These are phyloP conservation scores for Candida pseudocylindracea DNA, from an alignment of 1,139 yeast genomes.

Conservation along the genomic window DNA sequence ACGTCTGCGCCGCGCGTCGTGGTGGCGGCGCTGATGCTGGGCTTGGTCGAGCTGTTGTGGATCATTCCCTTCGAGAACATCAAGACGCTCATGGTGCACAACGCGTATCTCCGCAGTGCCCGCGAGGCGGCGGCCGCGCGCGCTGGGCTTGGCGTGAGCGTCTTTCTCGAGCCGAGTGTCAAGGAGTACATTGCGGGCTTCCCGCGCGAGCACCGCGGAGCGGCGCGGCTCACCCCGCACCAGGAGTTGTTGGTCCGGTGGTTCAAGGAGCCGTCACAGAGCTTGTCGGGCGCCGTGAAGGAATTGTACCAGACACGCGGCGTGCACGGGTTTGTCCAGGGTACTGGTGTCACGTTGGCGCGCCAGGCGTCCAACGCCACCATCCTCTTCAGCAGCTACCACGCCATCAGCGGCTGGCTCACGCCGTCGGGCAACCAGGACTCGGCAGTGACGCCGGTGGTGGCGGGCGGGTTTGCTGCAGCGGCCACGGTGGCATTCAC, in stretches of 20 bases:
- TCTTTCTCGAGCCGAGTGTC: slow-evolving; percentile 8
- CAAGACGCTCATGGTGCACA: slow-evolving; percentile 72
- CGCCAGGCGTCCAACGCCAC: slow-evolving; percentile 66
- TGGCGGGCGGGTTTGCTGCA: slow-evolving; percentile 10
- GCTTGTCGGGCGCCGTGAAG: slow-evolving; percentile 25
- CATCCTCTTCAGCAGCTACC: slow-evolving; percentile 70
- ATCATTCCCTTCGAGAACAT: slow-evolving; percentile 84
- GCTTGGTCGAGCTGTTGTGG: slow-evolving; percentile 57
- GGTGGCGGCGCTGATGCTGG: slow-evolving; percentile 77
- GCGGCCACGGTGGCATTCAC: slow-evolving; percentile 54
- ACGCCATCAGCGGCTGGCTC: slow-evolving; percentile 46
- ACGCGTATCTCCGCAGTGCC: slow-evolving; percentile 11
- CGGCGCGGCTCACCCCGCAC: slow-evolving; percentile 4
- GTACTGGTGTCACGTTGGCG: slow-evolving; percentile 54
- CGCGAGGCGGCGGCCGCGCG: slow-evolving; percentile 10
- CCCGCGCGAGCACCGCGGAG: slow-evolving; percentile 13
- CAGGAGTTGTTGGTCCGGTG: slow-evolving; percentile 15
- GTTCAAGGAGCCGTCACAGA: slow-evolving; percentile 30
- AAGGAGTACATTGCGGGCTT: slow-evolving; percentile 9
- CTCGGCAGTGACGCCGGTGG: slow-evolving; percentile 29
- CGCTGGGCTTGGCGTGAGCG: slow-evolving; percentile 7
- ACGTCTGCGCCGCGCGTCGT: slow-evolving; percentile 52
- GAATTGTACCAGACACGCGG: slow-evolving; percentile 69
- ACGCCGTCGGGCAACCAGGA: slow-evolving; percentile 26
- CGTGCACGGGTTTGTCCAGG: slow-evolving; percentile 55